These are phyloP conservation scores for Tillandsia fasciculata DNA, from an alignment of 176 grass and related monocot genomes.

Conservation along the genomic window DNA sequence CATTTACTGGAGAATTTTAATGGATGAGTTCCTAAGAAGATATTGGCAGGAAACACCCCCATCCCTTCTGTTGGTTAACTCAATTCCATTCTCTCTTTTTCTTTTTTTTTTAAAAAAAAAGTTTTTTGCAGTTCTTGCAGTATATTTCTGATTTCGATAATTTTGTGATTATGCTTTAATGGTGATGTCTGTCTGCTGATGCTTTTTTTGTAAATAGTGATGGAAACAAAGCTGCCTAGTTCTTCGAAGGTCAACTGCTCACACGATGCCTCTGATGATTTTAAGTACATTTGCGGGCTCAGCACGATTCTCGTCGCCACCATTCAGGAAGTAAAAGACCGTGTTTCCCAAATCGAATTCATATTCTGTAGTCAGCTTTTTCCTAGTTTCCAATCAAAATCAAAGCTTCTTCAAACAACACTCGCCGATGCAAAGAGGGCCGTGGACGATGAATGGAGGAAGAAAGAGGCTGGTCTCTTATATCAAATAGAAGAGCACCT, in stretches of 20 bases:
- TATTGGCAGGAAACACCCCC: background rate
- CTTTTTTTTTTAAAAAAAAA: background rate
- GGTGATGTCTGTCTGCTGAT: background rate
- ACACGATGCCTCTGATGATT: slow-evolving; percentile 27
- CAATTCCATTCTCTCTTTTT: background rate
- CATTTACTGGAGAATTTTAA: background rate
- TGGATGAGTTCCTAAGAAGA: background rate
- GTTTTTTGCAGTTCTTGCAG: background rate
- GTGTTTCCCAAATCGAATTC: slow-evolving; percentile 76
- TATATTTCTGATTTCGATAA: background rate
- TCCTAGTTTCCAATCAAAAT: slow-evolving; percentile 61
- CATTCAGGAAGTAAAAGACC: slow-evolving; percentile 90
- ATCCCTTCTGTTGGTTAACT: background rate
- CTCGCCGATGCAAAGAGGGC: slow-evolving; percentile 24
- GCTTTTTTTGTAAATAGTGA: background rate
- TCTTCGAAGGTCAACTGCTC: slow-evolving; percentile 5
- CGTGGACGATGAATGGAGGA: slow-evolving; percentile 46
- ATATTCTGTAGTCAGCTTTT: slow-evolving; percentile 88
- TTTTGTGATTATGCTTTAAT: background rate
- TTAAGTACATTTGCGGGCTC: slow-evolving; percentile 54
- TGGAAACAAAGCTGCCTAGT: slow-evolving; percentile 4
- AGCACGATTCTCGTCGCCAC: slow-evolving; percentile 87
- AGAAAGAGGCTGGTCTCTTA: slow-evolving; percentile 37
- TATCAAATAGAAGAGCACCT: slow-evolving; percentile 42
- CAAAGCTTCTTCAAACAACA: slow-evolving; percentile 26